A percentile compares a stretch with the other conserved stretches of the same genome.
Conservation (phyloP, 768 basidiomycete species). For the Tylopilus sp. region DNA sequence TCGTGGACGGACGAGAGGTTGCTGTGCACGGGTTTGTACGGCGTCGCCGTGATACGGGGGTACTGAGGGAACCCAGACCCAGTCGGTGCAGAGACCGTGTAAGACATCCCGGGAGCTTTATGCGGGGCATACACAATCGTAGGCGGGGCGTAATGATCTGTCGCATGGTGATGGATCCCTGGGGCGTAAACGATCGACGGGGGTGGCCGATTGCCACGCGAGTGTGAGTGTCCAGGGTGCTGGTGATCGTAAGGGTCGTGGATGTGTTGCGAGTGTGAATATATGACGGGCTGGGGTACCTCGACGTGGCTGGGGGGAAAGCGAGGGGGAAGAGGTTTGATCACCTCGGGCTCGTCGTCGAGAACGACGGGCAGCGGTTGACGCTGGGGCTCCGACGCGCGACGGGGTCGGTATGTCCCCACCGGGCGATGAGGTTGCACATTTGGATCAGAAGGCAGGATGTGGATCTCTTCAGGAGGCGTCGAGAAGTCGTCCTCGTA, state of each 20-base stretch:
- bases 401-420: conserved; percentile 31
- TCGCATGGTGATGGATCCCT: conserved; percentile 37
- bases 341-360: conserved; percentile 31
- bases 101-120: conserved; percentile 60
- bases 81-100: conserved; percentile 65
- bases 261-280: conserved; percentile 42
- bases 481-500: conserved; percentile 20
- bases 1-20: conserved; percentile 38
- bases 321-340: conserved; percentile 33
- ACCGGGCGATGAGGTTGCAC: conserved; percentile 31
- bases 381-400: conserved; percentile 28
- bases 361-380: conserved; percentile 13
- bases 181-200: conserved; percentile 65
- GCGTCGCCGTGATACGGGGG: conserved; percentile 39
- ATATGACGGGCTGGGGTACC: conserved; percentile 26
- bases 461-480: conserved; percentile 60
- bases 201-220: conserved; percentile 38
- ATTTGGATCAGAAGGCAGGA: conserved; percentile 50
- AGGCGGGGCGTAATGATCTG: conserved; percentile 56
- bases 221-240: conserved; percentile 35
- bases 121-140: conserved; percentile 53
- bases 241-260: conserved; percentile 33
- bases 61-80: conserved; percentile 36
- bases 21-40: conserved; percentile 40
- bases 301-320: conserved; percentile 22